A percentile compares a stretch with the other conserved stretches of the same genome.
These are phyloP conservation scores for Reticulomyxa filosa DNA, from an alignment of 78 protist genomes.

Conservation along the genomic window DNA sequence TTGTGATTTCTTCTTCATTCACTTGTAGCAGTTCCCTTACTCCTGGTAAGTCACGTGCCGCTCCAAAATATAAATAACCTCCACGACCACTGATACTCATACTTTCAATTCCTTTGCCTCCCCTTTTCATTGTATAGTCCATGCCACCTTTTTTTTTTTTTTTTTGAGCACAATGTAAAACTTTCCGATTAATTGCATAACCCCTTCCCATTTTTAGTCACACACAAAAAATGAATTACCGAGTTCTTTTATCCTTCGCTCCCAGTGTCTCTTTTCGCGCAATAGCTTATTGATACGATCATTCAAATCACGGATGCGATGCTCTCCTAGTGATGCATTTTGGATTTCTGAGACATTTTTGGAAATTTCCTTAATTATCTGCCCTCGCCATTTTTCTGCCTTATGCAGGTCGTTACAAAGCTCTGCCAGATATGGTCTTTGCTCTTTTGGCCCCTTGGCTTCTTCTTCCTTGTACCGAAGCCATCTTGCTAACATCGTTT, in stretches of 20 bases:
- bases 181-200: no score
- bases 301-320: conserved; percentile 68
- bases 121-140: background rate
- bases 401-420: conserved; percentile 31
- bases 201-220: no score
- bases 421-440: conserved; percentile 39
- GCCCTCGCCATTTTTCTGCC: conserved; percentile 55
- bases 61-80: conserved; percentile 67
- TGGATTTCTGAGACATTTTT: conserved; percentile 60
- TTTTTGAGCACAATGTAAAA: background rate
- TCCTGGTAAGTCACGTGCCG: conserved; percentile 78
- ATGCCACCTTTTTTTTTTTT: background rate
- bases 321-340: conserved; percentile 68
- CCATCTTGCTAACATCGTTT: conserved; percentile 62
- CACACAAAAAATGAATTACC: conserved; percentile 77
- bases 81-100: conserved; percentile 20
- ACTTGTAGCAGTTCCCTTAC: conserved; percentile 55
- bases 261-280: conserved; percentile 75
- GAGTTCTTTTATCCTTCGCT: conserved; percentile 56
- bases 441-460: background rate
- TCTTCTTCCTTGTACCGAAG: conserved; percentile 28
- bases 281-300: conserved; percentile 74
- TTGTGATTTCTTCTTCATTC: background rate
- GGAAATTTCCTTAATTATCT: conserved; percentile 42
- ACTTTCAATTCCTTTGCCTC: background rate